phyloP scores from a whole-genome alignment of 306 rosid genomes.

The Fragaria iinumae region DNA sequence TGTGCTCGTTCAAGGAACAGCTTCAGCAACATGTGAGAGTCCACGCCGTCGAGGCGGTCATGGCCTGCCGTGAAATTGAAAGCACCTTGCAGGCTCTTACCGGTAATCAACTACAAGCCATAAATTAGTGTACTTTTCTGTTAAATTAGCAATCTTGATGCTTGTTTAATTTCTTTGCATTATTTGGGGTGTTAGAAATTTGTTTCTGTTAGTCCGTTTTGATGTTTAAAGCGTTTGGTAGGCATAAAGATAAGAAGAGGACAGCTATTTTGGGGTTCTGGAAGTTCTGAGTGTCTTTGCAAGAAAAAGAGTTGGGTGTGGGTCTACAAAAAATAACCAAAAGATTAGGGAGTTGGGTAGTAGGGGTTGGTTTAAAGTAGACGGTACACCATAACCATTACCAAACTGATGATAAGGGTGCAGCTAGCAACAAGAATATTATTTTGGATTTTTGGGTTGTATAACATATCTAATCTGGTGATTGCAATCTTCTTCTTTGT shows the following conservation, averaged over 20 bases:
- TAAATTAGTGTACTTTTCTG: background rate
- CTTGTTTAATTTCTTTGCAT: background rate
- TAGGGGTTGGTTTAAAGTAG: conserved; percentile 42
- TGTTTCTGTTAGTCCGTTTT: background rate
- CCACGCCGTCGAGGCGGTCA: conserved; percentile 98
- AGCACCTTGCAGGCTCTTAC: conserved; percentile 91
- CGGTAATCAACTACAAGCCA: conserved; percentile 34
- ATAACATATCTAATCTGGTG: conserved; percentile 8
- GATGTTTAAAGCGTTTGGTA: conserved; percentile 31
- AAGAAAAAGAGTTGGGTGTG: conserved; percentile 41
- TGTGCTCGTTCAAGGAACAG: conserved; percentile 89
- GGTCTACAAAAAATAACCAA: conserved; percentile 33
- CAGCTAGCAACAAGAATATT: background rate
- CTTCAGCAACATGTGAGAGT: conserved; percentile 97
- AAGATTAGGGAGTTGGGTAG: conserved; percentile 28
- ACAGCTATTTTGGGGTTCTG: conserved; percentile 23
- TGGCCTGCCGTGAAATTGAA: conserved; percentile 99
- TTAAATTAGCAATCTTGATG: background rate
- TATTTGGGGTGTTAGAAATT: background rate
- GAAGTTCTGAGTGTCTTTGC: conserved; percentile 27
- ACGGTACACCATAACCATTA: conserved; percentile 24
- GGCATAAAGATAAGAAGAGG: conserved; percentile 23
- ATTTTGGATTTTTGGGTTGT: background rate
- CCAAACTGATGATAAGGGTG: conserved; percentile 19
- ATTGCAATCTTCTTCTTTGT: conserved; percentile 10